Evolutionary conservation across 768 basidiomycete species (phyloP), one percentile per base, ranked within the genome.

Genomic region (Mycena venus): DNA sequence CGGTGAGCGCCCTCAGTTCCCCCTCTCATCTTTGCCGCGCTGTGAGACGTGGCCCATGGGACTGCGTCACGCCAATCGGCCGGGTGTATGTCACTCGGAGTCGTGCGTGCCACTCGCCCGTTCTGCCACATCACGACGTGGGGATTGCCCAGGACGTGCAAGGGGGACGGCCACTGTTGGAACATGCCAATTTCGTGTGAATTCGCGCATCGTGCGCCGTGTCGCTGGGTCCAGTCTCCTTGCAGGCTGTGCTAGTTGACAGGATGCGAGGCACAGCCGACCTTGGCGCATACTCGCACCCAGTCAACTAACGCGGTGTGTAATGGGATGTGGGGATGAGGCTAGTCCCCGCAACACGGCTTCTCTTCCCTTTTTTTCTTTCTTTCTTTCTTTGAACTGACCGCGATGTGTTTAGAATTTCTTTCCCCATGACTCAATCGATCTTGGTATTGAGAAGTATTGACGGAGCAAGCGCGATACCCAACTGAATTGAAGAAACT

Each of bases 271-370:
- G 59, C 59, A 38, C 34, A 49, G 47, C 47, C 36, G 36, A 38
- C 36, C 36, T 38, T 49, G 47, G 47, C 21, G 47, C 47, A 49
- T 61, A 61, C 59, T 61, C 59, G 36, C 59, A 40, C n/a, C 36
- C 59, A 38, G 59, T 61, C 59, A 40, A 61, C 38, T 61, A 42
- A 7, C 38, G 21, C 38, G 59, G 59, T 61, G 59, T n/a, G n/a
- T n/a, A n/a, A n/a, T n/a, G n/a, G n/a, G n/a, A n/a, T 61, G 59
- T 40, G 36, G 36, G 59, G 59, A 61, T 61, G 59, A 61, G 38
- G 59, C 59, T 40, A 38, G 59, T 40, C 59, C 59, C 59, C 23
- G 36, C 59, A 23, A 36, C 59, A 40, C 34, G 10, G 27, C 36
- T 61, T 31, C 59, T 7, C 36, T 27, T 61, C 59, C 59, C 59